Evolutionary conservation across 1,284 basidiomycete genomes (phyloP).

Genomic region (Ceratobasidium sp.): DNA sequence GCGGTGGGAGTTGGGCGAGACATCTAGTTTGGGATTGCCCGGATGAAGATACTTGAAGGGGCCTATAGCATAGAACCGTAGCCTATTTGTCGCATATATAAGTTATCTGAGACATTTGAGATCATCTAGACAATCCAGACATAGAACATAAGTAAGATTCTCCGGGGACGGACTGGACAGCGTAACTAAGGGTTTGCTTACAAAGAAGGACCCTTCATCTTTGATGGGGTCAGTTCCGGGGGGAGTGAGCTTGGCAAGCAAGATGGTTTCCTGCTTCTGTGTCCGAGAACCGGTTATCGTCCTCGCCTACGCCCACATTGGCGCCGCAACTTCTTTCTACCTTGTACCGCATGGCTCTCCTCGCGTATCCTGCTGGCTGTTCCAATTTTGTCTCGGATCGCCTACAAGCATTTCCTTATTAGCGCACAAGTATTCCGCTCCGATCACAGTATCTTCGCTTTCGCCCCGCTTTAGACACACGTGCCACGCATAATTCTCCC

Average conservation of each 20-base stretch:
- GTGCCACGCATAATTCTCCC: slow-evolving; percentile 20
- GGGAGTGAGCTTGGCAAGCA: no score
- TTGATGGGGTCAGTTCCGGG: no score
- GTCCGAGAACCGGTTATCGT: slow-evolving; percentile 10
- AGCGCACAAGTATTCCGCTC: background rate
- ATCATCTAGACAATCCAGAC: no score
- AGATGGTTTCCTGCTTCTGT: background rate
- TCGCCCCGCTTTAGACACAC: slow-evolving; percentile 12
- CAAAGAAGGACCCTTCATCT: no score
- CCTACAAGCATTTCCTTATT: background rate
- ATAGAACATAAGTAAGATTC: no score
- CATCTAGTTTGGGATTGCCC: background rate
- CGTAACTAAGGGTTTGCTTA: no score
- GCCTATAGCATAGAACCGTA: no score
- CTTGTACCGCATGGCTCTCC: slow-evolving; percentile 17
- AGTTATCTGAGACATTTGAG: no score
- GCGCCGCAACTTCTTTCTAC: slow-evolving; percentile 22
- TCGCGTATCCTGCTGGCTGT: slow-evolving; percentile 27
- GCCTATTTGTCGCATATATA: no score
- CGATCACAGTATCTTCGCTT: slow-evolving; percentile 11
- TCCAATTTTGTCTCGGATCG: slow-evolving; percentile 24
- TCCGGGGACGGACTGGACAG: no score
- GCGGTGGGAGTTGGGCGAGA: background rate
- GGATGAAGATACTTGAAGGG: no score
- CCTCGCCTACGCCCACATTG: slow-evolving; percentile 12